These are phyloP conservation scores for Phalaenopsis equestris DNA, from an alignment of 106 monocot species.

Conservation along the genomic window DNA sequence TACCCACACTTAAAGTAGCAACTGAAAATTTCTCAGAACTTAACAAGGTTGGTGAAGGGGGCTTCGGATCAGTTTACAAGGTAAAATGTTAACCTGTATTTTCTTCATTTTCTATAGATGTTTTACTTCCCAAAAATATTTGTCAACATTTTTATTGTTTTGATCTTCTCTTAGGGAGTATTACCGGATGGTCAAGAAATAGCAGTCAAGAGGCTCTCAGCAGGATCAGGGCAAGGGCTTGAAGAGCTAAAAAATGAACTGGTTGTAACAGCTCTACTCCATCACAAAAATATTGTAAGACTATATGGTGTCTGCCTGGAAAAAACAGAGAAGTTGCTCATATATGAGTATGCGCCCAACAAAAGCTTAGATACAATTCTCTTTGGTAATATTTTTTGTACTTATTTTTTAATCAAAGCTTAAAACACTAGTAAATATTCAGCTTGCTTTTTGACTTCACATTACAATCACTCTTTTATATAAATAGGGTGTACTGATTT, in stretches of 20 bases:
- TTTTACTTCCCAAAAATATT: not conserved
- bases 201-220: slow-evolving; percentile 31
- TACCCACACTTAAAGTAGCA: slow-evolving; percentile 1
- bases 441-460: not conserved
- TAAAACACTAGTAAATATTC: not conserved
- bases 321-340: slow-evolving; percentile 18
- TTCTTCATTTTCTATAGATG: not conserved
- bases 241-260: slow-evolving; percentile 26
- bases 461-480: not conserved
- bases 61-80: slow-evolving; percentile 35
- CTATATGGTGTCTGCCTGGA: slow-evolving; percentile 22
- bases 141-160: not conserved
- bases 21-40: slow-evolving; percentile 13
- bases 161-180: slow-evolving; percentile 4
- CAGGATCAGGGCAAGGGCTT: slow-evolving; percentile 16
- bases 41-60: slow-evolving; percentile 30
- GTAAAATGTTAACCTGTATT: slow-evolving; percentile 3
- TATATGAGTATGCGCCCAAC: slow-evolving; percentile 30
- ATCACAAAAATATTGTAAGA: slow-evolving; percentile 27
- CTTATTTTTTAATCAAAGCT: not conserved
- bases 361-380: slow-evolving; percentile 23
- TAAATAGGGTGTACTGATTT: too few relatives aligned
- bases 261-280: slow-evolving; percentile 19
- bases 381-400: slow-evolving; percentile 15
- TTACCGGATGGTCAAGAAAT: slow-evolving; percentile 14